Conservation (phyloP, 768 basidiomycete species). For the Hirschioporus abietinus region DNA sequence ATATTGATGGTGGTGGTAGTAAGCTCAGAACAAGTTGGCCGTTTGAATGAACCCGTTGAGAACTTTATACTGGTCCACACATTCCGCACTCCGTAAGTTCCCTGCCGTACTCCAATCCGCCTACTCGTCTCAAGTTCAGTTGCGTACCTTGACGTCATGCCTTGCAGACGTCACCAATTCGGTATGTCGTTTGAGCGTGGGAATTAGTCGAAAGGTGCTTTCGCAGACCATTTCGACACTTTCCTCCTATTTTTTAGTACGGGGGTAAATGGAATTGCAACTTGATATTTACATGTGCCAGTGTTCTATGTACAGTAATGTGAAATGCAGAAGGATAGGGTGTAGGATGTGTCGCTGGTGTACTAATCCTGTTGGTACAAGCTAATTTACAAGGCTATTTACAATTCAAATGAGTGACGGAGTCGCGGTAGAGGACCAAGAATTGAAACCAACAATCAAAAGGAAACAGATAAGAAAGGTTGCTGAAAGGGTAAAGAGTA, state of each 20-base stretch:
- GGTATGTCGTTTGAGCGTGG: no score
- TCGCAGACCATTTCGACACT: no score
- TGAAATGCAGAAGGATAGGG: background rate
- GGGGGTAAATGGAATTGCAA: background rate
- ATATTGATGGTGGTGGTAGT: background rate
- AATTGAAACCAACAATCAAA: background rate
- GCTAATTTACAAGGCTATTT: background rate
- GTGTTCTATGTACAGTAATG: background rate
- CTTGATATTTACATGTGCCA: background rate
- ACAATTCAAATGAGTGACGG: background rate
- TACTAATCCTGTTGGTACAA: background rate
- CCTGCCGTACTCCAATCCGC: background rate
- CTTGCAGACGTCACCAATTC: background rate
- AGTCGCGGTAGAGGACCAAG: background rate
- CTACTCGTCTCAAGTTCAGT: background rate
- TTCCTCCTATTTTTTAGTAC: background rate
- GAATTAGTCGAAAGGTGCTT: no score
- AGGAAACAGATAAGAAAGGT: background rate
- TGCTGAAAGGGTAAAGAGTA: background rate
- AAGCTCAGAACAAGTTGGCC: background rate
- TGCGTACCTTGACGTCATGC: background rate
- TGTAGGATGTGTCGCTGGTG: background rate
- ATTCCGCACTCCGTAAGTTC: background rate
- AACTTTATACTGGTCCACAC: background rate
- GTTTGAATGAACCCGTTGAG: background rate